Conservation (phyloP, 2,329 filamentous ascomycete genomes). For the Beauveria scarabaeidicola region DNA sequence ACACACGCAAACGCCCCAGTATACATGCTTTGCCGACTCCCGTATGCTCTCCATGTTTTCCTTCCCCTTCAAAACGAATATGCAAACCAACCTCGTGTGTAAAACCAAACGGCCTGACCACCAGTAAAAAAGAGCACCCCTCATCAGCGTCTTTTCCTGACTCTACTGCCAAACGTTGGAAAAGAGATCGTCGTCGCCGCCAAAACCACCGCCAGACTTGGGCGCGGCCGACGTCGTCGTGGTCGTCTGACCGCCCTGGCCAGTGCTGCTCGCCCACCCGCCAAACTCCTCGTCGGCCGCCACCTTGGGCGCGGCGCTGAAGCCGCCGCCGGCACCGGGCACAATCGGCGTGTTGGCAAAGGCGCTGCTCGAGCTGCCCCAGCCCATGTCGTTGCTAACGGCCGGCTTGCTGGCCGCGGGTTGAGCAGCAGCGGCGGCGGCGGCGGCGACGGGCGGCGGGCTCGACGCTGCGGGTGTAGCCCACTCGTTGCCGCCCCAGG, state of each 20-base stretch:
- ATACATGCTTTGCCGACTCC: conserved; percentile 10
- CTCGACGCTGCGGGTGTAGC: conserved; percentile 45
- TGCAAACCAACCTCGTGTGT: not conserved
- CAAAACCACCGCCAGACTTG: conserved; percentile 54
- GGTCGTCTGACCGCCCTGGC: conserved; percentile 28
- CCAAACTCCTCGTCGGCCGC: conserved; percentile 92
- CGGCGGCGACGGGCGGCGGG: conserved; percentile 44
- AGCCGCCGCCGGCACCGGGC: conserved; percentile 55
- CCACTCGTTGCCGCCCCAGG: conserved; percentile 89
- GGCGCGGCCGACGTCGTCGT: conserved; percentile 28
- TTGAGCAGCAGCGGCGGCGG: not conserved
- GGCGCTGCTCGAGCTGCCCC: conserved; percentile 39
- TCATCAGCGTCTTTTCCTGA: not conserved
- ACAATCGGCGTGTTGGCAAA: conserved; percentile 53
- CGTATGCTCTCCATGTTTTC: not conserved
- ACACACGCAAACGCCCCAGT: conserved; percentile 6
- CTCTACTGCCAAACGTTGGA: conserved; percentile 88
- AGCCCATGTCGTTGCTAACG: conserved; percentile 54
- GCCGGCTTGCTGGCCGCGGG: conserved; percentile 20
- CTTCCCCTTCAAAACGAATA: not conserved
- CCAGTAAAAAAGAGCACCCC: not conserved
- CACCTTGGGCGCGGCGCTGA: conserved; percentile 58
- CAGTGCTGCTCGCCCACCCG: conserved; percentile 74
- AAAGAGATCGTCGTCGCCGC: conserved; percentile 77
- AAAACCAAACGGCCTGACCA: not conserved